A percentile compares a stretch with the other conserved stretches of the same genome.
Conservation (phyloP, 1,284 basidiomycete genomes). For the Ceratobasidium sp. region DNA sequence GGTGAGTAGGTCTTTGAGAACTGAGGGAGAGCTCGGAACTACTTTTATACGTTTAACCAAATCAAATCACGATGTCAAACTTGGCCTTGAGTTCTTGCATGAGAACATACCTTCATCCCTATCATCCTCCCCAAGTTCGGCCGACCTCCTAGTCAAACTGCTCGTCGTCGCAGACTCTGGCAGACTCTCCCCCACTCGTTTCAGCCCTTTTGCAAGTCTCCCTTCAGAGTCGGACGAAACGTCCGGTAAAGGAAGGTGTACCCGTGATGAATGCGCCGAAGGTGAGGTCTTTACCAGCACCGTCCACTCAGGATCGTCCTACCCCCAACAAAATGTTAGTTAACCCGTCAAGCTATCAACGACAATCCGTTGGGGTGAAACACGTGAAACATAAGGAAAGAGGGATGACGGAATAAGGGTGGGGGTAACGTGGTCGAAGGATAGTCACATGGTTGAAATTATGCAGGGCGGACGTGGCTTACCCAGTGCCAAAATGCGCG, state of each 20-base stretch:
- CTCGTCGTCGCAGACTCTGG: conserved; percentile 38
- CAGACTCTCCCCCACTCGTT: conserved; percentile 45
- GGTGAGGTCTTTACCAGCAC: conserved; percentile 40
- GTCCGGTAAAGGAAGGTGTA: conserved; percentile 26
- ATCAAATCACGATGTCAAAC: not conserved
- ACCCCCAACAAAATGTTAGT: conserved; percentile 40
- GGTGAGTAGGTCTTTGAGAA: conserved; percentile 67
- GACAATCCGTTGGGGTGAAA: not conserved
- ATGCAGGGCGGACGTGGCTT: not conserved
- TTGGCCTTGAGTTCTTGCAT: not conserved
- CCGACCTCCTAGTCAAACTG: conserved; percentile 4
- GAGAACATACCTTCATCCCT: conserved; percentile 5
- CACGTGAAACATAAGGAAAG: conserved; percentile 4
- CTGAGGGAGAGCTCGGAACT: conserved; percentile 16
- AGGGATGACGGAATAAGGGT: not conserved
- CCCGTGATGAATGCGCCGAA: conserved; percentile 14
- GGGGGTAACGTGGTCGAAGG: not conserved
- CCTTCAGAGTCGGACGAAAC: conserved; percentile 36
- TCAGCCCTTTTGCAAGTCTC: conserved; percentile 33
- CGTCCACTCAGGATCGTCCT: conserved; percentile 71
- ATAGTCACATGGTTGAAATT: conserved; percentile 20
- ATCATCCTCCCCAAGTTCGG: conserved; percentile 27
- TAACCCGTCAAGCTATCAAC: not conserved
- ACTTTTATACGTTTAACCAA: not conserved
- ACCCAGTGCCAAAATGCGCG: conserved; percentile 24